Evolutionary conservation across 805 yeast genomes (phyloP), one percentile per base, ranked within the genome.

Genomic region (Yamadazyma ubonensis): DNA sequence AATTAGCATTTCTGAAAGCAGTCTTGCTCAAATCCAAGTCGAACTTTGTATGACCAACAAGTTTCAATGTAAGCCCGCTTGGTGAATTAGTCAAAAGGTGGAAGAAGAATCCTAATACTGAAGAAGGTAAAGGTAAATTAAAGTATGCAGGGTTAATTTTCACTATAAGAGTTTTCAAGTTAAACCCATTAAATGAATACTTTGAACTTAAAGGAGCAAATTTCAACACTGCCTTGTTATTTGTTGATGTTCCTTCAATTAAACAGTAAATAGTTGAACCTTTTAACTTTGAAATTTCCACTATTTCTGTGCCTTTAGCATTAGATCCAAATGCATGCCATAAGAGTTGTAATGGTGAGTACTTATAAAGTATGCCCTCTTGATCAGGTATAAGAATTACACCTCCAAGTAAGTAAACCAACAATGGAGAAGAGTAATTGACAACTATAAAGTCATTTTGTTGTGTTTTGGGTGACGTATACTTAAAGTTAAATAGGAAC

Each of bases 201-300:
- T 38, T 44, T 10, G 43, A 14, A 16, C 42, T 32, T 17, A 53
- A 40, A 4, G 43, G 34, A 25, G 66, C 63, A 40, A 85, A 75
- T 3, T 87, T 79, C 45, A 90, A 68, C 1, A 90, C 55, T 0
- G 89, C 80, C 45, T 81, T 80, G 36, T 95, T 93, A 55, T 90
- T 91, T 0, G 96, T 79, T 0, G 96, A 73, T 0, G 96, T 86
- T 0, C 96, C 96, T 54, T 89, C 97, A 2, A 82, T 70, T 42
- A 88, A 78, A 16, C 84, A 49, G 38, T 73, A 81, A 3, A 79
- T 69, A 0, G 55, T 63, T 29, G 73, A 71, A n/a, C 70, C 66
- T 3, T 58, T 55, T 15, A 60, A 52, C 20, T 55, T 48, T 1
- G 50, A 31, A 16, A 63, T 40, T 28, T 57, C 60, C 8, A 43